A percentile compares a stretch with the other conserved stretches of the same genome.
These are phyloP conservation scores for Exophiala sp. DNA, from an alignment of 2,329 filamentous ascomycete genomes.

Conservation along the genomic window DNA sequence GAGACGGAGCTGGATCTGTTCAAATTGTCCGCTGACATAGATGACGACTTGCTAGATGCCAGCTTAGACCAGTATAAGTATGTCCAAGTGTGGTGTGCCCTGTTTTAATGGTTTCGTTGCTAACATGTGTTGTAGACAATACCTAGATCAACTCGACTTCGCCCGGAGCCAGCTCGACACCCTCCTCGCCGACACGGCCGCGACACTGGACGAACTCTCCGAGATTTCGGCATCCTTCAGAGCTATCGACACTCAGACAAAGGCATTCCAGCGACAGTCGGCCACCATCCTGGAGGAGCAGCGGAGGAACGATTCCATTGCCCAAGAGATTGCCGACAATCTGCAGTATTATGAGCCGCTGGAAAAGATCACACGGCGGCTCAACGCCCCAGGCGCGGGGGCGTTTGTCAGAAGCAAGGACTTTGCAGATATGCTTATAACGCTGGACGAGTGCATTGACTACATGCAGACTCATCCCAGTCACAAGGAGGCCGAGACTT, in stretches of 20 bases:
- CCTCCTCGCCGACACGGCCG: slow-evolving; percentile 69
- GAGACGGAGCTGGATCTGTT: slow-evolving; percentile 53
- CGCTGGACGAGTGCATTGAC: slow-evolving; percentile 80
- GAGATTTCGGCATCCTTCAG: slow-evolving; percentile 80
- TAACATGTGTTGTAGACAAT: slow-evolving; percentile 51
- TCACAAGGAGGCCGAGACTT: slow-evolving; percentile 81
- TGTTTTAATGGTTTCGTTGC: slow-evolving; percentile 9
- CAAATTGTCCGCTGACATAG: slow-evolving; percentile 53
- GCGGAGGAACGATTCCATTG: slow-evolving; percentile 67
- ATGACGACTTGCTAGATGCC: slow-evolving; percentile 66
- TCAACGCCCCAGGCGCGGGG: slow-evolving; percentile 87
- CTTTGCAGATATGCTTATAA: slow-evolving; percentile 81
- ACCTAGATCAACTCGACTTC: slow-evolving; percentile 72
- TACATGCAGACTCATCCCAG: slow-evolving; percentile 84
- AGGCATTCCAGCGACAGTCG: slow-evolving; percentile 87
- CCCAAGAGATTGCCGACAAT: slow-evolving; percentile 79
- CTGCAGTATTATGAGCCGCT: slow-evolving; percentile 93
- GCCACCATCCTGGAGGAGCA: slow-evolving; percentile 81
- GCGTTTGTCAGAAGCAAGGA: slow-evolving; percentile 76
- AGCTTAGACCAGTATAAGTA: slow-evolving; percentile 82
- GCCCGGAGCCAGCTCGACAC: slow-evolving; percentile 76
- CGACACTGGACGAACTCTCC: slow-evolving; percentile 68
- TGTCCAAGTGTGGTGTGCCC: slow-evolving; percentile 31
- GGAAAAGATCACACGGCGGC: slow-evolving; percentile 77
- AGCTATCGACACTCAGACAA: slow-evolving; percentile 80